A percentile compares a stretch with the other conserved stretches of the same genome.
Conservation (phyloP, 371 early-diverging fungal species). For the Mortierella sp. region DNA sequence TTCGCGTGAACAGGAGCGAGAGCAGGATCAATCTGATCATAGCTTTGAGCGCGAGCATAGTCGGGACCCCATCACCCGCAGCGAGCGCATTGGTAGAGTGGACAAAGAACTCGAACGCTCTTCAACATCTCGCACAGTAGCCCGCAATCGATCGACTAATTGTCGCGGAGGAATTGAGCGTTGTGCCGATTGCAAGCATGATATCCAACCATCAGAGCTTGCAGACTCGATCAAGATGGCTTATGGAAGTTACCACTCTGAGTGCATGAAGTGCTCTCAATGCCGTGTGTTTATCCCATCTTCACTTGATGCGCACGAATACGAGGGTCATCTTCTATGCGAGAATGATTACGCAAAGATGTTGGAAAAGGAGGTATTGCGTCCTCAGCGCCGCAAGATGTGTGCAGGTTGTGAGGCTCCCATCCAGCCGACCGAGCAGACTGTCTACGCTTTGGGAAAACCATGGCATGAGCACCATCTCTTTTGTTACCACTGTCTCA, state of each 20-base stretch:
- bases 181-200: constrained; percentile 41
- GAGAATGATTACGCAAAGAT: constrained; percentile 67
- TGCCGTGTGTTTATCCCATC: constrained; percentile 74
- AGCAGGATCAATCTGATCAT: neutral
- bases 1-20: neutral
- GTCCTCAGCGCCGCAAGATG: neutral
- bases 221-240: constrained; percentile 43
- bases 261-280: constrained; percentile 75
- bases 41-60: constrained; percentile 1
- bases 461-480: constrained; percentile 79
- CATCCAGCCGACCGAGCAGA: constrained; percentile 46
- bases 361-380: constrained; percentile 34
- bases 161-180: constrained; percentile 47
- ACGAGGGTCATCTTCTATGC: constrained; percentile 76
- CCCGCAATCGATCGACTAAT: constrained; percentile 38
- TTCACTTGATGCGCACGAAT: constrained; percentile 72
- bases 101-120: neutral
- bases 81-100: neutral
- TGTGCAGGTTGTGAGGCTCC: constrained; percentile 40
- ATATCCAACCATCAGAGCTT: constrained; percentile 47
- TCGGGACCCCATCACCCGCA: neutral
- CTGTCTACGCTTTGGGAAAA: constrained; percentile 73
- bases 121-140: neutral
- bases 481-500: constrained; percentile 74
- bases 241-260: constrained; percentile 65